Conservation (phyloP, 192 early-diverging fungal genomes). For the Jimgerdemannia lactiflua region DNA sequence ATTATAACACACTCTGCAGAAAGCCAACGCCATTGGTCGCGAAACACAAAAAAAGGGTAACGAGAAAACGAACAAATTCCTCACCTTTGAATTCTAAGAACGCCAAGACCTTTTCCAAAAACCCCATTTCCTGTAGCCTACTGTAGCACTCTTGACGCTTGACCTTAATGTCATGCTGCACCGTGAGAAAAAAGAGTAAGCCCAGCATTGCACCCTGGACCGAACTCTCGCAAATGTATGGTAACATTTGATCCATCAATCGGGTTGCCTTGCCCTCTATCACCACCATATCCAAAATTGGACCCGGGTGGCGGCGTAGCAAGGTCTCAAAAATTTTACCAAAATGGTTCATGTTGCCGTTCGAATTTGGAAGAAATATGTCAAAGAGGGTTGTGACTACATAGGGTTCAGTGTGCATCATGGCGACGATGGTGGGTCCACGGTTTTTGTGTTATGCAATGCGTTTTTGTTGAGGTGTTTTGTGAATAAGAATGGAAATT, state of each 20-base stretch:
- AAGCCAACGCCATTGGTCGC: no score
- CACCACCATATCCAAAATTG: constrained; percentile 21
- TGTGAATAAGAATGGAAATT: no score
- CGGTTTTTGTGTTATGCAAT: no score
- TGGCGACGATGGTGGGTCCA: no score
- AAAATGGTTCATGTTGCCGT: constrained; percentile 32
- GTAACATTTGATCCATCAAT: constrained; percentile 24
- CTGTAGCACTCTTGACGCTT: constrained; percentile 12
- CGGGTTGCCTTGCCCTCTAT: constrained; percentile 9
- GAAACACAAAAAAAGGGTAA: no score
- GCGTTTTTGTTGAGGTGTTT: no score
- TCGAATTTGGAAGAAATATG: constrained; percentile 16
- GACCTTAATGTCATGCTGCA: constrained; percentile 17
- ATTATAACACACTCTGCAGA: no score
- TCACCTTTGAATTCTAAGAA: constrained; percentile 15
- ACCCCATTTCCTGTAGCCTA: constrained; percentile 9
- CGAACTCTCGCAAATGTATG: constrained; percentile 18
- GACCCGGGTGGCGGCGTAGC: constrained; percentile 20
- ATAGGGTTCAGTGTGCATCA: not conserved
- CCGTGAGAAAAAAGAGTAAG: constrained; percentile 20
- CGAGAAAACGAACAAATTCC: not conserved
- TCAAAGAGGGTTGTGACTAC: constrained; percentile 16
- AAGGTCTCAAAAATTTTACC: constrained; percentile 26
- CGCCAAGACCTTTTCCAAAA: constrained; percentile 17
- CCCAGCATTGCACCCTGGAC: constrained; percentile 15